Percentiles rank a stretch among this genome's conserved stretches.
phyloP scores from a whole-genome alignment of 257 asterid species.

The Verbascum thapsus region DNA sequence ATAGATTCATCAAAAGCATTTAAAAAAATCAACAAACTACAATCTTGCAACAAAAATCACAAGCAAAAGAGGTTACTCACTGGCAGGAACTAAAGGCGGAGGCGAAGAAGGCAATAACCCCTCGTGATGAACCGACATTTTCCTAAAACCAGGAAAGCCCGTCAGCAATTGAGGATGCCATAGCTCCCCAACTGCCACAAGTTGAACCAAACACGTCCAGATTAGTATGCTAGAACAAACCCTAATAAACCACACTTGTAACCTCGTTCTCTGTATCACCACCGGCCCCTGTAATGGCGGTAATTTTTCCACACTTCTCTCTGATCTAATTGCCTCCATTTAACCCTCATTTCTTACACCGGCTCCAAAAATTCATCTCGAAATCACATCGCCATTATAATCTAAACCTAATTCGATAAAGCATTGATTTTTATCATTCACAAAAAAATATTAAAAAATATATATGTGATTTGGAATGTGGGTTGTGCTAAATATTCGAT shows the following conservation, averaged over 20 bases:
- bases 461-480: conserved; percentile 29
- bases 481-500: conserved; percentile 37
- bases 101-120: conserved; percentile 42
- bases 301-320: conserved; percentile 44
- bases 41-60: conserved; percentile 21
- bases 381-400: conserved; percentile 25
- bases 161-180: conserved; percentile 72
- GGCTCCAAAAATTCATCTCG: conserved; percentile 56
- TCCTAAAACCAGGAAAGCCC: conserved; percentile 46
- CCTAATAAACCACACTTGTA: conserved; percentile 87
- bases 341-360: conserved; percentile 59
- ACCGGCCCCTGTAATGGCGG: conserved; percentile 64
- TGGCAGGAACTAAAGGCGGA: conserved; percentile 44
- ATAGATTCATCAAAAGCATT: not conserved
- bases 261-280: conserved; percentile 66
- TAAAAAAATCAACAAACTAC: too few species aligned
- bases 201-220: conserved; percentile 95
- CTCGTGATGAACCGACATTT: conserved; percentile 48
- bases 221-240: conserved; percentile 84
- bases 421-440: not conserved
- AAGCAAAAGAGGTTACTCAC: conserved; percentile 54
- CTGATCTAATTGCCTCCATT: conserved; percentile 61
- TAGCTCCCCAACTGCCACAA: conserved; percentile 73
- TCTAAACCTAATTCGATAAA: conserved; percentile 16
- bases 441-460: conserved; percentile 11